Base-by-base conservation (phyloP, 139 green algal species). In the Chlorella sp. region DNA sequence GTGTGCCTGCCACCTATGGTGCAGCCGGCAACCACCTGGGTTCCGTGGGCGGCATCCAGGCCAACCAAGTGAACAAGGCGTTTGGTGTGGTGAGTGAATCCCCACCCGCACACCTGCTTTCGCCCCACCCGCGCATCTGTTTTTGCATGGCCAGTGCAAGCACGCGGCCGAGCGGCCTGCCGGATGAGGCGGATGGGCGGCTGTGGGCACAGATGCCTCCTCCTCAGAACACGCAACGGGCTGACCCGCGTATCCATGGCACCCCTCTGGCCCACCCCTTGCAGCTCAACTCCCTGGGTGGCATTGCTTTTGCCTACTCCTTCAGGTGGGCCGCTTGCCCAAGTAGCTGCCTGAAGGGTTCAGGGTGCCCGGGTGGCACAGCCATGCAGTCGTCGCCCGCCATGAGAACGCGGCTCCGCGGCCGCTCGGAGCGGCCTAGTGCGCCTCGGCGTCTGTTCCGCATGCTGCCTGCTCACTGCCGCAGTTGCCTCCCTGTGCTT, bases 261-360 rank as follows among this genome's bases (percentile, higher is more conserved):
- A 20, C 56, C 30, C 56, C 7, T 16, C 22, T 65, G 22, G 22
- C 56, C 56, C 13, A n/a, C 56, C 56, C 56, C 56, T 24, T 51
- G 40, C 16, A 46, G 41, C 88, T 94, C 58, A 93, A 92, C 58
- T 80, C 91, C 2, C 64, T 94, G 28, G 89, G 87, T 19, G 88
- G 87, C 7, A 81, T 93, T 30, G 70, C 83, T 90, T 93, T 91
- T 73, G 65, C 51, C 51, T 60, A 60, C 51, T 60, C 51, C 13
- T 60, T 60, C 51, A 60, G 51, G 51, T 60, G 51, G 51, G 51
- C 14, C 11, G 46, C 7, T 7, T 11, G 46, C 8, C 46, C n/a
- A n/a, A n/a, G n/a, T n/a, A n/a, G n/a, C n/a, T n/a, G n/a, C n/a
- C n/a, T n/a, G n/a, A n/a, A n/a, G n/a, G n/a, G n/a, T n/a, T n/a